These are phyloP conservation scores for Boletus edulis DNA, from an alignment of 768 basidiomycete genomes.

Conservation along the genomic window DNA sequence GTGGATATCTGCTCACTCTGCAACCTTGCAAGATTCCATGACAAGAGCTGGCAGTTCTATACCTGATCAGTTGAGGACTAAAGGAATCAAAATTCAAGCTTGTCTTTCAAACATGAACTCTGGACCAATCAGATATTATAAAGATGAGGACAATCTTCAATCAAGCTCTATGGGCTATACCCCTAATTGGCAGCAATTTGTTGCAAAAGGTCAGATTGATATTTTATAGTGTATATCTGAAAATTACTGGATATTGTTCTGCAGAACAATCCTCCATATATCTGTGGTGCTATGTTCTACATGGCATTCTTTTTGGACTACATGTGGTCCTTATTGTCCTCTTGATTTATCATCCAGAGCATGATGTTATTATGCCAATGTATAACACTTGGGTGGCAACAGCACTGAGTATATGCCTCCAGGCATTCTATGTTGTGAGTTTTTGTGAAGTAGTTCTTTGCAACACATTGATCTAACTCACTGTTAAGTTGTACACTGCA, in stretches of 20 bases:
- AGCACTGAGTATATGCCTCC: background rate
- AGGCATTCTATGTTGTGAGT: background rate
- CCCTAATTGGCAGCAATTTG: background rate
- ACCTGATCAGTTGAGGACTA: background rate
- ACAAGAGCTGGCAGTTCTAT: background rate
- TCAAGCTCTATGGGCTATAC: background rate
- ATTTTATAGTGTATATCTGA: background rate
- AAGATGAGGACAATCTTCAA: background rate
- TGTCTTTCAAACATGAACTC: background rate
- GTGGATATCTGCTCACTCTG: background rate
- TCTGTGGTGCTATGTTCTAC: background rate
- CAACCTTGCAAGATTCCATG: background rate
- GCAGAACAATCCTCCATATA: background rate
- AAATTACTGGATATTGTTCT: background rate
- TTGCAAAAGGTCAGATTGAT: background rate
- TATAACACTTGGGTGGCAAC: background rate
- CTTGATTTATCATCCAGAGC: background rate
- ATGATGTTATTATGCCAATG: background rate
- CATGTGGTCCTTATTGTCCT: background rate
- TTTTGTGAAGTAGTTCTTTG: too few species aligned
- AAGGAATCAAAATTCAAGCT: background rate
- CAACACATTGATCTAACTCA: background rate
- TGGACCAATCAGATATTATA: background rate
- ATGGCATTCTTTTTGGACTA: background rate
- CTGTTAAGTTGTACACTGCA: conserved; percentile 15